These are phyloP conservation scores for Dactylellina leptospora DNA, from an alignment of 2,329 filamentous ascomycete species.

Conservation along the genomic window DNA sequence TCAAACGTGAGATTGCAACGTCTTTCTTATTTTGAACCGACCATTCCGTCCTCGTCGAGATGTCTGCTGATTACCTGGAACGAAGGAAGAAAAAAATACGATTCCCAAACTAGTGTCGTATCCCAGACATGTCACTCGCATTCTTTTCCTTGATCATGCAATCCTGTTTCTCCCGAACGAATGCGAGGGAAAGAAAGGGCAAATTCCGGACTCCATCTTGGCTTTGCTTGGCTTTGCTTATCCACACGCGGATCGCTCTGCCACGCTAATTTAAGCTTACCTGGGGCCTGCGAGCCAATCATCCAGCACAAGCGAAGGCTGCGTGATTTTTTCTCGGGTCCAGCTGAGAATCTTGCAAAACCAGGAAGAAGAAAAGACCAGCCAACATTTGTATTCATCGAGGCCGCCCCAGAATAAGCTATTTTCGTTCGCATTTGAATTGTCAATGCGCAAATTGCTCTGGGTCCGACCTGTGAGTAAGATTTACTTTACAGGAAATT, in stretches of 20 bases:
- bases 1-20: no score
- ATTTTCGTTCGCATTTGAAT: no score
- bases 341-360: constrained; percentile 3
- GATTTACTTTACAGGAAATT: no score
- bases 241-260: constrained; percentile 44
- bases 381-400: neutral
- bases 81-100: neutral
- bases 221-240: constrained; percentile 41
- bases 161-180: constrained; percentile 36
- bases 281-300: constrained; percentile 52
- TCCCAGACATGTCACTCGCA: neutral
- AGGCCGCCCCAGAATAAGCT: neutral
- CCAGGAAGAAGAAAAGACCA: constrained; percentile 2
- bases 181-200: constrained; percentile 19
- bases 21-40: neutral
- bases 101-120: no score
- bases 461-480: no score
- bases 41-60: neutral
- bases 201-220: constrained; percentile 52
- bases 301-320: constrained; percentile 50
- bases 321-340: constrained; percentile 51
- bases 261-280: constrained; percentile 54
- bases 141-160: neutral
- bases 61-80: neutral
- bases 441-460: constrained; percentile 48